Evolutionary conservation across 805 yeast species (phyloP), one percentile per base, ranked within the genome.

Genomic region (Candida glaebosa): DNA sequence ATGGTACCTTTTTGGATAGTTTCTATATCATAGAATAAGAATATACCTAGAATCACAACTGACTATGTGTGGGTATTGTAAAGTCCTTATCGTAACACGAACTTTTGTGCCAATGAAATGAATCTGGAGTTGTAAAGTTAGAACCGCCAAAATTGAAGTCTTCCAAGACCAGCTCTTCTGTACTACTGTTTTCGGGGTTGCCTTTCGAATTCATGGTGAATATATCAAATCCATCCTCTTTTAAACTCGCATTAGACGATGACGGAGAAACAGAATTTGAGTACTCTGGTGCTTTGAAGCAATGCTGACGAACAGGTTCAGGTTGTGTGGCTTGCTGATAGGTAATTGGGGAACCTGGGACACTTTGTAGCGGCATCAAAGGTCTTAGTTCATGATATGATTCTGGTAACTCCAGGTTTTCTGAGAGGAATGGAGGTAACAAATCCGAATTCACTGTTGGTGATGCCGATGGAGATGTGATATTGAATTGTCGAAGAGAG

Each of bases 111-210:
- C 38, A 35, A 6, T 7, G 5, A 22, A 24, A 35, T 15, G 26
- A 34, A 34, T 35, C 38, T 12, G 38, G 30, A 22, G 38, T 24
- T 12, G 38, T n/a, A 12, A 15, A 22, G 5, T 17, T 16, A n/a
- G 18, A 24, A 14, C 18, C 18, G 24, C n/a, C 22, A 16, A 7
- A 18, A 5, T 20, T 34, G n/a, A 10, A 28, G 16, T 35, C 17
- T 24, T 18, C 38, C 18, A 35, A n/a, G 14, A 24, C 18, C 38
- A 35, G 38, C 15, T 35, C 31, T 8, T 35, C 38, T 24, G 24
- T 19, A 35, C 38, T 25, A 35, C 18, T 20, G 22, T 35, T 24
- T 22, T 22, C 26, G 26, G 26, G 26, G 22, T 34, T 20, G 9
- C 24, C 17, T 18, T 32, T 17, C 6, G 30, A 20, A 24, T 35